These are phyloP conservation scores for Blastomyces silverae DNA, from an alignment of 2,329 filamentous ascomycete genomes.

Conservation along the genomic window DNA sequence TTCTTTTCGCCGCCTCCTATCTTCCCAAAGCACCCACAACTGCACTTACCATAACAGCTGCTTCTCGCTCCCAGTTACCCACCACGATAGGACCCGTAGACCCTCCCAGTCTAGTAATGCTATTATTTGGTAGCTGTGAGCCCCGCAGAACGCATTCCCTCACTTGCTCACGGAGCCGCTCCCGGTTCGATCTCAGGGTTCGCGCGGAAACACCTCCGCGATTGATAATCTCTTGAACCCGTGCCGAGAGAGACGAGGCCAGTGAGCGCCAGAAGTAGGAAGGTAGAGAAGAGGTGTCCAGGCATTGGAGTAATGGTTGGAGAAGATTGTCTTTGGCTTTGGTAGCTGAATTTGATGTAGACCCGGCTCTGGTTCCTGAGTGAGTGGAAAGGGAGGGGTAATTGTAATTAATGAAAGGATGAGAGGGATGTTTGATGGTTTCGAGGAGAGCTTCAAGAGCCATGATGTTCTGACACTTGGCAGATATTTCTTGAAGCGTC, in stretches of 20 bases:
- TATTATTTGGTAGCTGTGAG: conserved; percentile 57
- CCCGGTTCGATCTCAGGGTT: conserved; percentile 68
- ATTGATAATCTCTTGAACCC: conserved; percentile 76
- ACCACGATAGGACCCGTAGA: conserved; percentile 39
- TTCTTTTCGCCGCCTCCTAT: conserved; percentile 16
- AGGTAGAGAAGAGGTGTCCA: conserved; percentile 80
- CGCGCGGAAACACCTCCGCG: conserved; percentile 78
- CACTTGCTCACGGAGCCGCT: conserved; percentile 67
- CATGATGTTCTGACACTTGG: conserved; percentile 84
- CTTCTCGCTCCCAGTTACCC: conserved; percentile 75
- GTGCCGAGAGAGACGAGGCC: conserved; percentile 65
- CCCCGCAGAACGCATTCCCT: conserved; percentile 76
- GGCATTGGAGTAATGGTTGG: conserved; percentile 62
- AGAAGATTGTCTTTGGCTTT: conserved; percentile 53
- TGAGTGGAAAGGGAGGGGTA: conserved; percentile 24
- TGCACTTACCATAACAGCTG: conserved; percentile 88
- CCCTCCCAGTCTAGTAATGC: conserved; percentile 39
- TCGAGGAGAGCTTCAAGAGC: conserved; percentile 73
- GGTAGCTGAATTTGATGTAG: conserved; percentile 19
- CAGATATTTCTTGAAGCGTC: conserved; percentile 71
- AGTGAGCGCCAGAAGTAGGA: conserved; percentile 93
- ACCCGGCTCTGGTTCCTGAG: conserved; percentile 16
- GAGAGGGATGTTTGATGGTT: conserved; percentile 58
- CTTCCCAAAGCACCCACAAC: conserved; percentile 55
- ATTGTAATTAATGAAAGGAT: conserved; percentile 53